A percentile compares a stretch with the other conserved stretches of the same genome.
These are phyloP conservation scores for Leptomonas pyrrhocoris DNA, from an alignment of 208 protist genomes.

Conservation along the genomic window DNA sequence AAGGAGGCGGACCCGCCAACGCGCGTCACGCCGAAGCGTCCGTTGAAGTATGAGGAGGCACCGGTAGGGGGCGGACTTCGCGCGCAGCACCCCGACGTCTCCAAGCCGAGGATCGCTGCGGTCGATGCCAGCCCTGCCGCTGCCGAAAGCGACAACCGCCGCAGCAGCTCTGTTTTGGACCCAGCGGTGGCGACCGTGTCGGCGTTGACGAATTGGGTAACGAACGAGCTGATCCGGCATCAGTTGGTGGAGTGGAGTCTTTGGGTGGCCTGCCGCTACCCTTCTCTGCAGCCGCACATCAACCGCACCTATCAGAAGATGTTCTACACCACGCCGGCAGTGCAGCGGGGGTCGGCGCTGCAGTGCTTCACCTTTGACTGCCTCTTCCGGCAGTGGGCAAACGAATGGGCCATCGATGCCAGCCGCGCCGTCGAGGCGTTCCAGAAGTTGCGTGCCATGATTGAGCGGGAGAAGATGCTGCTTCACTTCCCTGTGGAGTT, in stretches of 20 bases:
- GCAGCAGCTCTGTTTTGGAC: neutral
- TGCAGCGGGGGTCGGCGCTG: constrained; percentile 57
- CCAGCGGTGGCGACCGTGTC: neutral
- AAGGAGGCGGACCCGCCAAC: neutral
- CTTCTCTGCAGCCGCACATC: constrained; percentile 60
- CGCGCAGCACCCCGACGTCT: constrained; percentile 5
- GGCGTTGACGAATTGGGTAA: constrained; percentile 22
- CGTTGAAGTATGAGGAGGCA: neutral
- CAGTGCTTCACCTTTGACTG: constrained; percentile 85
- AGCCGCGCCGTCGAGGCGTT: constrained; percentile 50
- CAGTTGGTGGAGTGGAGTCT: constrained; percentile 58
- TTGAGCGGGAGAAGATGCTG: constrained; percentile 49
- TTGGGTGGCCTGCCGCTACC: constrained; percentile 43
- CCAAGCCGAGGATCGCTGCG: neutral
- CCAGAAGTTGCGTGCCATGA: constrained; percentile 50
- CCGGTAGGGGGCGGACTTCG: neutral
- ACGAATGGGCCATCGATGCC: constrained; percentile 78
- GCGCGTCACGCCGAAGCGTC: neutral
- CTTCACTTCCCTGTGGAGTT: constrained; percentile 90
- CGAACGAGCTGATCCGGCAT: constrained; percentile 62
- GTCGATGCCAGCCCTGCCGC: neutral
- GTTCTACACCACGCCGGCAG: constrained; percentile 44
- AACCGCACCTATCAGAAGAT: constrained; percentile 54
- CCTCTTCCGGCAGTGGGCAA: constrained; percentile 81
- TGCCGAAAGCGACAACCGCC: neutral